Evolutionary conservation across 345 rosid genomes (phyloP), one percentile per base, ranked within the genome.

Genomic region (Salix purpurea): DNA sequence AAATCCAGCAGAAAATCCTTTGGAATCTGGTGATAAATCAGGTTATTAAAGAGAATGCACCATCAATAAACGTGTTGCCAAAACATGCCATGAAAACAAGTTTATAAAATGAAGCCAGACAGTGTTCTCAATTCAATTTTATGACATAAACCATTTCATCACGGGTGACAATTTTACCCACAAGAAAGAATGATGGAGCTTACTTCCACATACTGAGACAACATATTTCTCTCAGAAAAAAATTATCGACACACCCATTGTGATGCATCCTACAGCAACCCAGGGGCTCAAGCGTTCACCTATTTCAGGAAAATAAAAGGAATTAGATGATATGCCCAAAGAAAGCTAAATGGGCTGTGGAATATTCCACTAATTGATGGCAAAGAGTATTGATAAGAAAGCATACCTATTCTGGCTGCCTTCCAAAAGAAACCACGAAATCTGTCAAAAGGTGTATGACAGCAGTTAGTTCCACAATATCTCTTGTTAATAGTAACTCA

Each of bases 201-300:
- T 28, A 46, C 83, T 74, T 78, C 76, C 34, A 16, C 73, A 75
- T 58, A 72, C n/a, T 66, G 16, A 67, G 12, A 67, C 68, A 81
- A 28, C 66, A 74, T 15, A 40, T 5, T 76, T 67, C 34, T 37
- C 68, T 89, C 82, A 96, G 87, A 96, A 96, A 85, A 93, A 93
- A 74, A 93, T 85, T 72, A 93, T 89, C 0, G 95, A 96, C 46
- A 96, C 78, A 9, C 97, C 99, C 97, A 92, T 92, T 30, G 87
- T 76, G 79, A 96, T 89, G 90, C 99, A 96, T 71, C 99, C 98
- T 9, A 77, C 84, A 6, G 97, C 90, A 77, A 96, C 89, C 99
- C 98, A 96, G 6, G 98, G 97, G 80, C 97, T 96, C 85, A 92
- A 85, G 52, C 97, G 93, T 82, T 94, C 98, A 80, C 99, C 99